Evolutionary conservation across 1,284 basidiomycete genomes (phyloP).

Genomic region (Agaricales sp.): DNA sequence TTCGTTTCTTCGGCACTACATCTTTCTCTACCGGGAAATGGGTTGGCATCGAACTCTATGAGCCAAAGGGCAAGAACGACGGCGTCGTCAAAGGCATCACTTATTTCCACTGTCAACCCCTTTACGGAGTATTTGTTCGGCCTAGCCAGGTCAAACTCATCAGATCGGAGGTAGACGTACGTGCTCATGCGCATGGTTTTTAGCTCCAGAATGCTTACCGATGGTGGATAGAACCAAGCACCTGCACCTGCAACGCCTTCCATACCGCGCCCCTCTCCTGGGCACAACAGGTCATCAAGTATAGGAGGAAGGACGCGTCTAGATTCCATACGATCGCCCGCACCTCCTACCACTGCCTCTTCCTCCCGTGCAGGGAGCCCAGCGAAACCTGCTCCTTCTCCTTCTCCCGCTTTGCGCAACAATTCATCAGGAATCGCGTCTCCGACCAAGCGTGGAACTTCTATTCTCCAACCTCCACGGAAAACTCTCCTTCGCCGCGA

Average conservation of each 20-base stretch:
- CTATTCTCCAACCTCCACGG: slow-evolving; percentile 22
- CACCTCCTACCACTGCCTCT: slow-evolving; percentile 26
- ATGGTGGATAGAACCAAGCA: slow-evolving; percentile 13
- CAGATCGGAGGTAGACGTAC: slow-evolving; percentile 29
- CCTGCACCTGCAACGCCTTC: slow-evolving; percentile 15
- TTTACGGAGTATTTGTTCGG: slow-evolving; percentile 86
- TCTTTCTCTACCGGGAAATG: slow-evolving; percentile 86
- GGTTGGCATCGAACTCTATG: slow-evolving; percentile 87
- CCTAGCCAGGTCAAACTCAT: slow-evolving; percentile 75
- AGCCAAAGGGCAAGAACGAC: slow-evolving; percentile 90
- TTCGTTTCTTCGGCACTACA: slow-evolving; percentile 82
- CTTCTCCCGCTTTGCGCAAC: slow-evolving; percentile 11
- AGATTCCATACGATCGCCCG: slow-evolving; percentile 23
- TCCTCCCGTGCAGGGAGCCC: slow-evolving; percentile 39
- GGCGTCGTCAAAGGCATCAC: slow-evolving; percentile 75
- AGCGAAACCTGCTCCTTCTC: slow-evolving; percentile 22
- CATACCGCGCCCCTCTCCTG: slow-evolving; percentile 15
- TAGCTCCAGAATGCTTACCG: not conserved
- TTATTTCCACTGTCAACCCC: slow-evolving; percentile 79
- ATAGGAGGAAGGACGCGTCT: slow-evolving; percentile 24
- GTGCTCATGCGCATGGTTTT: slow-evolving; percentile 6
- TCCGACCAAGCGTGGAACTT: slow-evolving; percentile 26
- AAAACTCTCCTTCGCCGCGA: slow-evolving; percentile 24
- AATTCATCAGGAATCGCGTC: slow-evolving; percentile 23
- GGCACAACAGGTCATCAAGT: slow-evolving; percentile 34